Evolutionary conservation across 306 rosid genomes (phyloP).

Genomic region (Lagenaria siceraria): DNA sequence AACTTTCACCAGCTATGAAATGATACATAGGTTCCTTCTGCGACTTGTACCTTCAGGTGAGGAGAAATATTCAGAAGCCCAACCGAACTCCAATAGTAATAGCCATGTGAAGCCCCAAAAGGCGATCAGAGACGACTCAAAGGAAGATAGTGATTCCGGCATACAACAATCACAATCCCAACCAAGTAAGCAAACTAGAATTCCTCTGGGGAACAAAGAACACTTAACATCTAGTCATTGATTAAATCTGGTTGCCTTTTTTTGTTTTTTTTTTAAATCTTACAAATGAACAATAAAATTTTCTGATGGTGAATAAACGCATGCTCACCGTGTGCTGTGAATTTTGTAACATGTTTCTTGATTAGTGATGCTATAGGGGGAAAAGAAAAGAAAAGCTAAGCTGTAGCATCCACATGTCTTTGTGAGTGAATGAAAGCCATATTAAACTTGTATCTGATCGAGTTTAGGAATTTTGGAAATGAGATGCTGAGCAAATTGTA

Average conservation of each 20-base stretch:
- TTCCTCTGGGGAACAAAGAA: conserved; percentile 45
- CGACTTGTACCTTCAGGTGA: conserved; percentile 17
- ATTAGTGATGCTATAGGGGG: neutral
- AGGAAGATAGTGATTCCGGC: neutral
- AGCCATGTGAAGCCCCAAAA: conserved; percentile 8
- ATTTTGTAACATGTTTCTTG: neutral
- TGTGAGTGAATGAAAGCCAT: neutral
- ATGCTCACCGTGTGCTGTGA: neutral
- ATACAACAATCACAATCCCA: conserved; percentile 31
- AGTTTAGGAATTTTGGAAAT: conserved; percentile 1
- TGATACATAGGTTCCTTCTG: conserved; percentile 63
- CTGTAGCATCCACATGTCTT: neutral
- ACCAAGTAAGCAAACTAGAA: conserved; percentile 26
- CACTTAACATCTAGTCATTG: conserved; percentile 48
- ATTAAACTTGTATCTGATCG: neutral
- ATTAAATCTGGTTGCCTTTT: neutral
- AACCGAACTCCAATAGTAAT: neutral
- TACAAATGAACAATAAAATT: conserved; percentile 8
- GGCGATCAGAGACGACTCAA: conserved; percentile 10
- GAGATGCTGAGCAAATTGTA: neutral
- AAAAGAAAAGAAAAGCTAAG: neutral
- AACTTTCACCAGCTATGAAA: conserved; percentile 86
- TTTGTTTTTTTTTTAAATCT: neutral
- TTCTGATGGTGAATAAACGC: conserved; percentile 2
- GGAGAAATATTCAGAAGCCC: neutral